Percentiles rank a stretch among this genome's conserved stretches.
Conservation (phyloP, 2,329 filamentous ascomycete species). For the Fusarium humuli region DNA sequence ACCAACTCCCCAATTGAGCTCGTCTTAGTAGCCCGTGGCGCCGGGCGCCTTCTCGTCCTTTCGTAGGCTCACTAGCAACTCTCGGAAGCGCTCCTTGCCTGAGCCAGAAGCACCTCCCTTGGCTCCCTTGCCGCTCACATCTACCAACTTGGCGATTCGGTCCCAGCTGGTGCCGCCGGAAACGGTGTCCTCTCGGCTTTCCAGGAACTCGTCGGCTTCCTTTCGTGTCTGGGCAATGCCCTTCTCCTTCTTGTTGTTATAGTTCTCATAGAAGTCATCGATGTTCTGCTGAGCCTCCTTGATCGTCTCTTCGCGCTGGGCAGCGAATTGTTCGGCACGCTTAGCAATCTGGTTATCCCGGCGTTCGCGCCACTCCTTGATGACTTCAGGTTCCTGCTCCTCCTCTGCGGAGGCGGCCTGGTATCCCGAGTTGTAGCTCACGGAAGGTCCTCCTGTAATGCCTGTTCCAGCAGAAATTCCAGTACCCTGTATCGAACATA, state of each 20-base stretch:
- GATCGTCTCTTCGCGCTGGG: conserved; percentile 86
- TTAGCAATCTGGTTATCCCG: conserved; percentile 85
- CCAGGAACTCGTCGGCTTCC: conserved; percentile 93
- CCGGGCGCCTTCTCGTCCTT: conserved; percentile 91
- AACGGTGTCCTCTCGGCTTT: conserved; percentile 89
- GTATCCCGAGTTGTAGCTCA: conserved; percentile 72
- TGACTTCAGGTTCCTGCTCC: conserved; percentile 88
- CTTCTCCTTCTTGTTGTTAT: conserved; percentile 98
- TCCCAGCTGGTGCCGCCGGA: conserved; percentile 98
- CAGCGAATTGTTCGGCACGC: conserved; percentile 83
- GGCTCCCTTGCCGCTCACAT: conserved; percentile 91
- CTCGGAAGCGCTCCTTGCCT: conserved; percentile 96
- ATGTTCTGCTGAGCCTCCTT: conserved; percentile 93
- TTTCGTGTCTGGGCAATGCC: conserved; percentile 85
- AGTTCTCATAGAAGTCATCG: conserved; percentile 99
- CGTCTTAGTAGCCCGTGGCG: conserved; percentile 68
- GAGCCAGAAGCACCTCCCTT: conserved; percentile 89
- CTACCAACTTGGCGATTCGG: conserved; percentile 96
- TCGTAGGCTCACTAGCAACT: conserved; percentile 85
- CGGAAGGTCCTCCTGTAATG: conserved; percentile 81
- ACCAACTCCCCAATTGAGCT: conserved; percentile 13
- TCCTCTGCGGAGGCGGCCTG: conserved; percentile 68
- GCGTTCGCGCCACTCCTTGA: conserved; percentile 91
- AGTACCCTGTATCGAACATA: conserved; percentile 45
- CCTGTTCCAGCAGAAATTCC: conserved; percentile 47